Percentiles rank a stretch among this genome's conserved stretches.
Conservation (phyloP, 1,284 basidiomycete genomes). For the Rhodotorula mucilaginosa region DNA sequence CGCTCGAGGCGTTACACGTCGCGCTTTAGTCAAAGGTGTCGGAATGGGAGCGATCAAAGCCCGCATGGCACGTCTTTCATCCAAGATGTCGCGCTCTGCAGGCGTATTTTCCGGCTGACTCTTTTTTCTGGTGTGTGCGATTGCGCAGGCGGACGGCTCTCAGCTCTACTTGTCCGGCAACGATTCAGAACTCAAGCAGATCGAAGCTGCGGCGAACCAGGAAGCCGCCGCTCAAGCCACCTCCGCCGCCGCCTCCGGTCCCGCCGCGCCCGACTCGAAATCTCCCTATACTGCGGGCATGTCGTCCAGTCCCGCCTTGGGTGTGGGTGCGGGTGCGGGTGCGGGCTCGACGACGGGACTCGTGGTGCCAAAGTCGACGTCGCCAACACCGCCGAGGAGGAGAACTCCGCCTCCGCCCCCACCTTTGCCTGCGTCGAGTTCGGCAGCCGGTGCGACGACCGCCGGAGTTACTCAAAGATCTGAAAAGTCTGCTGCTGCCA, state of each 20-base stretch:
- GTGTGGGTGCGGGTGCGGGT: neutral
- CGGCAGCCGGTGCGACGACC: no score
- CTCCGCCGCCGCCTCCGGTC: neutral
- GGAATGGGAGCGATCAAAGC: slow-evolving; percentile 44
- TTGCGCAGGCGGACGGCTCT: slow-evolving; percentile 25
- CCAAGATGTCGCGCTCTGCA: no score
- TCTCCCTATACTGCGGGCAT: neutral
- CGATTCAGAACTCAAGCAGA: slow-evolving; percentile 18
- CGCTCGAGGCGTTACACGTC: slow-evolving; percentile 45
- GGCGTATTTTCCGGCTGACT: neutral
- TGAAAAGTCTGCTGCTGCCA: no score
- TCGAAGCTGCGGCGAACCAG: slow-evolving; percentile 12
- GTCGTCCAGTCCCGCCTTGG: no score
- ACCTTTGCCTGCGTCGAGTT: neutral
- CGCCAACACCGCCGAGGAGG: neutral
- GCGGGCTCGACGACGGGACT: no score
- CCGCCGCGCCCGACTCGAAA: neutral
- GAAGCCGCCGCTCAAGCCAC: neutral
- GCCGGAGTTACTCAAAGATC: no score
- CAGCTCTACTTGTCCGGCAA: slow-evolving; percentile 17
- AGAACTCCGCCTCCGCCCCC: neutral
- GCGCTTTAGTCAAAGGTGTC: slow-evolving; percentile 46
- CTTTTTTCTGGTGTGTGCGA: no score
- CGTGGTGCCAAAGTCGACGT: neutral
- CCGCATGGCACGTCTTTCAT: slow-evolving; percentile 33